Evolutionary conservation across 306 rosid genomes (phyloP).

Genomic region (Begonia masoniana): DNA sequence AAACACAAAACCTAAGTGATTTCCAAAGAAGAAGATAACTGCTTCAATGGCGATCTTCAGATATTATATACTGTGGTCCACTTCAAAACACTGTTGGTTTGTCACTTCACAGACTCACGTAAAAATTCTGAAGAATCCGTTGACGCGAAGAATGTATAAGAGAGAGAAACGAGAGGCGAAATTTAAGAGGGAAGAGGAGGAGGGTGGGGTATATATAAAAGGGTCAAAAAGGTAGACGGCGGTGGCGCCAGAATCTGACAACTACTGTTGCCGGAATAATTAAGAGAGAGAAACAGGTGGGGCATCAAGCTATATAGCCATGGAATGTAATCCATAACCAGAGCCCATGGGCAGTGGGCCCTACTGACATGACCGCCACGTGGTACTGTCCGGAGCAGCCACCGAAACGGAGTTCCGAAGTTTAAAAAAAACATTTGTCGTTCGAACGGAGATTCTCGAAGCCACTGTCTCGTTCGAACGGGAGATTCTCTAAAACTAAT

Average conservation of each 20-base stretch:
- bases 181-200: slow-evolving; percentile 1
- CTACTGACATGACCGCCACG: slow-evolving; percentile 36
- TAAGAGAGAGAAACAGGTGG: slow-evolving; percentile 15
- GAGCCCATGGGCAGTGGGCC: slow-evolving; percentile 30
- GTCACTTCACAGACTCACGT: too few relatives aligned
- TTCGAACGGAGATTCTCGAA: too few relatives aligned
- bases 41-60: too few relatives aligned
- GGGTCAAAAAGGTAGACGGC: slow-evolving; percentile 7
- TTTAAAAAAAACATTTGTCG: too few relatives aligned
- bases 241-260: slow-evolving; percentile 27
- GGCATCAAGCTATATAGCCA: slow-evolving; percentile 21
- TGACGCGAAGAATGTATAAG: too few relatives aligned
- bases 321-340: slow-evolving; percentile 26
- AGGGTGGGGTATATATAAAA: slow-evolving; percentile 21
- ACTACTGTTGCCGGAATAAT: slow-evolving; percentile 18
- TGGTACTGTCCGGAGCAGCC: slow-evolving; percentile 16
- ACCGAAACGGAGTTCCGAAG: slow-evolving; percentile 10
- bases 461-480: too few relatives aligned
- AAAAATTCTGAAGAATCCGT: too few relatives aligned
- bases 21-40: too few relatives aligned
- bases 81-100: too few relatives aligned
- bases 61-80: too few relatives aligned
- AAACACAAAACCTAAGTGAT: background rate
- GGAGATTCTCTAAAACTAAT: too few relatives aligned
- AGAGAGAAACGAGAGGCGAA: background rate